phyloP scores from a whole-genome alignment of 2,329 filamentous ascomycete species.

The Mycocentrospora acerina region DNA sequence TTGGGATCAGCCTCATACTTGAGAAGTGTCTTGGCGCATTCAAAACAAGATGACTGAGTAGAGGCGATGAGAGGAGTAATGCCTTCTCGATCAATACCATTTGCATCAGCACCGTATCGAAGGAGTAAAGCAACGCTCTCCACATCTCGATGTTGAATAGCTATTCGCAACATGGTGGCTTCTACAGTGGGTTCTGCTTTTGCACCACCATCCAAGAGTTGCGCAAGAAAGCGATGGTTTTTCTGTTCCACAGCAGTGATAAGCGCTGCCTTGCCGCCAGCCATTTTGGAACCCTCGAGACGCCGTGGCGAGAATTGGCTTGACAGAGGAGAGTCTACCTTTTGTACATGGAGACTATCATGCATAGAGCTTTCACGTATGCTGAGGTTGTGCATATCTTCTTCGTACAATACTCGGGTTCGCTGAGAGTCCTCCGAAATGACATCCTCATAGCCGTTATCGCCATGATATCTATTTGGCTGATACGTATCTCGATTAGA shows the following conservation, averaged over 20 bases:
- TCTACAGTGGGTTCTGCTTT: slow-evolving; percentile 31
- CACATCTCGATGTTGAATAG: slow-evolving; percentile 32
- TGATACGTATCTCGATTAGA: slow-evolving; percentile 33
- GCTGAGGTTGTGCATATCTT: slow-evolving; percentile 25
- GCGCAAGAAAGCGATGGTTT: slow-evolving; percentile 60
- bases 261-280: slow-evolving; percentile 41
- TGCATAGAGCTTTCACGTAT: slow-evolving; percentile 26
- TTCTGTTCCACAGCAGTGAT: slow-evolving; percentile 61
- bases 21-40: slow-evolving; percentile 49
- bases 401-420: slow-evolving; percentile 25
- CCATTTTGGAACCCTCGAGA: slow-evolving; percentile 24
- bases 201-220: slow-evolving; percentile 36
- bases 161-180: slow-evolving; percentile 33
- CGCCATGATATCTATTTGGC: slow-evolving; percentile 21
- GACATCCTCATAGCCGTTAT: slow-evolving; percentile 25
- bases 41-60: slow-evolving; percentile 30
- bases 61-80: slow-evolving; percentile 31
- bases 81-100: slow-evolving; percentile 32
- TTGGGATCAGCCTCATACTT: slow-evolving; percentile 28
- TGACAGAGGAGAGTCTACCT: slow-evolving; percentile 18
- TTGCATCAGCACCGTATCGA: slow-evolving; percentile 32
- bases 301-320: slow-evolving; percentile 25
- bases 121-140: slow-evolving; percentile 32
- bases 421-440: slow-evolving; percentile 22
- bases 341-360: slow-evolving; percentile 19